Evolutionary conservation across 371 early-diverging fungal genomes (phyloP).

Genomic region (Mucor velutinosus): DNA sequence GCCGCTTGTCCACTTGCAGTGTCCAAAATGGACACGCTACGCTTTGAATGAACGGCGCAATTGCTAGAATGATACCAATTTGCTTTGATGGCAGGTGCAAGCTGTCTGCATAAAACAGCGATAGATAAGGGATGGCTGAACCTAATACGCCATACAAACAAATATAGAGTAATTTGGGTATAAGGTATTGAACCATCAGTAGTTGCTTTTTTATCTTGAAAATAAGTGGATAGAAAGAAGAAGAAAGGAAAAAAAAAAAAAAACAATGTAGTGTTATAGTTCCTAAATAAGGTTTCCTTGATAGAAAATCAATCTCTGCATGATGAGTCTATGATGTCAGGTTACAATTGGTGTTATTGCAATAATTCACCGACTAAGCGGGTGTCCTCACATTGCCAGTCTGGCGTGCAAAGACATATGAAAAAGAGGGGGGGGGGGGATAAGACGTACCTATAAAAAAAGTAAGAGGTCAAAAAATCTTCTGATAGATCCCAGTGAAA

Average conservation of each 20-base stretch:
- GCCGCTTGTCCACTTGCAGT: constrained; percentile 35
- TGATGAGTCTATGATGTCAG: background rate
- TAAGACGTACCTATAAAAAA: no score
- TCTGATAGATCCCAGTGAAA: no score
- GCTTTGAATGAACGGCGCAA: constrained; percentile 44
- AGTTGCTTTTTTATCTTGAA: background rate
- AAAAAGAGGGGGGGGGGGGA: no score
- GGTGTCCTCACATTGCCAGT: no score
- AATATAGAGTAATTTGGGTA: constrained; percentile 43
- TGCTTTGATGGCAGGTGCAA: constrained; percentile 38
- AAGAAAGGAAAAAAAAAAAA: constrained; percentile 7
- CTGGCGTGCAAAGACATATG: no score
- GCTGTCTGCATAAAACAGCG: constrained; percentile 39
- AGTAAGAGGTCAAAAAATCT: no score
- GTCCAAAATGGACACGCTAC: constrained; percentile 50
- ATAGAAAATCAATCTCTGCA: background rate
- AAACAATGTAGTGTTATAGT: background rate
- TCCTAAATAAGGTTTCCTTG: background rate
- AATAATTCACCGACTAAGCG: no score
- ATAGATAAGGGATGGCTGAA: constrained; percentile 42
- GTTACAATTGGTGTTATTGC: background rate
- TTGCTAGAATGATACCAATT: constrained; percentile 45
- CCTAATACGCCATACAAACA: constrained; percentile 38
- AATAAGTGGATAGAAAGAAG: background rate
- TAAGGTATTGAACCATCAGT: constrained; percentile 14